These are phyloP conservation scores for Penicillium hordei DNA, from an alignment of 2,329 filamentous ascomycete species.

Conservation along the genomic window DNA sequence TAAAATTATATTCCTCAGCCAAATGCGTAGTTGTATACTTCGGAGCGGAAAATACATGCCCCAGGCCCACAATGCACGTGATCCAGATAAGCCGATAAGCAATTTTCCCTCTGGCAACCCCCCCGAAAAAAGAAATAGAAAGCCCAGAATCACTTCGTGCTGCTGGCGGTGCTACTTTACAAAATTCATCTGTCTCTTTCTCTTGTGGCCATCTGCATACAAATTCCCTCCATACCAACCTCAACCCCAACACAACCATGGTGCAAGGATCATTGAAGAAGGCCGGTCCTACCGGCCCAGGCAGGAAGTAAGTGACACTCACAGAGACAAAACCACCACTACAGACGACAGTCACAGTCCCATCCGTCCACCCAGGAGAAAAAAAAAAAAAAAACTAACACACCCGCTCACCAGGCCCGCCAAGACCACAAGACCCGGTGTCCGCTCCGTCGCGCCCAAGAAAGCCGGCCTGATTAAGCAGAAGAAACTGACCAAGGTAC, in stretches of 20 bases:
- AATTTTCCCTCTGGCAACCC: constrained; percentile 14
- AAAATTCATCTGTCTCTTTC: background rate
- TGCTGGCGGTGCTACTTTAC: constrained; percentile 21
- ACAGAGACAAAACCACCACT: background rate
- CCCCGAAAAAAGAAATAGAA: constrained; percentile 2
- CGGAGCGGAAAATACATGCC: constrained; percentile 3
- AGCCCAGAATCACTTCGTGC: constrained; percentile 10
- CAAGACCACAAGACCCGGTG: constrained; percentile 57
- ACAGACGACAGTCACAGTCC: background rate
- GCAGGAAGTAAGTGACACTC: constrained; percentile 33
- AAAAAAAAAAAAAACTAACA: background rate
- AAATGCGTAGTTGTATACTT: background rate
- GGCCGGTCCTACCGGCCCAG: constrained; percentile 34
- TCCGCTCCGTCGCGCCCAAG: constrained; percentile 65
- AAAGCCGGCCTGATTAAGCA: constrained; percentile 61
- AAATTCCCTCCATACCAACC: background rate
- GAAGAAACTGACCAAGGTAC: constrained; percentile 62
- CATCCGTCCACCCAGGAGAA: background rate
- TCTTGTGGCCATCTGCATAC: background rate
- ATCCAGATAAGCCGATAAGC: constrained; percentile 12
- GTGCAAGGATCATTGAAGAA: constrained; percentile 53
- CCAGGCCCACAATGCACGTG: background rate
- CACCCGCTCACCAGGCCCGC: constrained; percentile 19
- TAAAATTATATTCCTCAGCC: background rate
- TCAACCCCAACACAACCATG: constrained; percentile 33